A percentile compares a stretch with the other conserved stretches of the same genome.
phyloP scores from a whole-genome alignment of 1,284 basidiomycete species.

The Sporisorium exsertum region DNA sequence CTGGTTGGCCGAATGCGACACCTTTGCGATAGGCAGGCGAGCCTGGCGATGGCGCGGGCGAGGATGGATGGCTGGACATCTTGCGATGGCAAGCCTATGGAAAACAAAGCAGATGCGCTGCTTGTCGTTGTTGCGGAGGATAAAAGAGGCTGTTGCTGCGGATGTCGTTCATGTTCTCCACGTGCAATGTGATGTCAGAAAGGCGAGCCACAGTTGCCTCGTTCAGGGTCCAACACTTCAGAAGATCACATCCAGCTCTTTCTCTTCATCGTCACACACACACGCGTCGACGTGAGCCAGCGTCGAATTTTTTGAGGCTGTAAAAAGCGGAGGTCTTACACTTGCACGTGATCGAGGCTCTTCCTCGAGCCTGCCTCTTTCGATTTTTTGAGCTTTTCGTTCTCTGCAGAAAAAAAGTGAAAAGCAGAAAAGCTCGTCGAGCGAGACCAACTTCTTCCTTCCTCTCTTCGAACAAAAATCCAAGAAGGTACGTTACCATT shows the following conservation, averaged over 20 bases:
- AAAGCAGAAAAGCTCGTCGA: slow-evolving; percentile 27
- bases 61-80: slow-evolving; percentile 32
- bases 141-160: background rate
- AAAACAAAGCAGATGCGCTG: too few species aligned
- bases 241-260: slow-evolving; percentile 20
- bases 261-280: background rate
- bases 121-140: background rate
- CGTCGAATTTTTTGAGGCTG: background rate
- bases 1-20: slow-evolving; percentile 51
- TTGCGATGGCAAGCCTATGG: background rate
- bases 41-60: slow-evolving; percentile 31
- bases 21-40: slow-evolving; percentile 50
- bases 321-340: slow-evolving; percentile 15
- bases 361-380: slow-evolving; percentile 1
- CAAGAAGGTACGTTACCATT: slow-evolving; percentile 48
- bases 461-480: slow-evolving; percentile 57
- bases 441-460: slow-evolving; percentile 22
- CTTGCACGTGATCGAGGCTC: slow-evolving; percentile 8
- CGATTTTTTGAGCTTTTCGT: slow-evolving; percentile 1
- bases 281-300: background rate
- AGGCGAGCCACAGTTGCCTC: background rate
- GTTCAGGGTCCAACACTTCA: slow-evolving; percentile 26
- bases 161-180: background rate
- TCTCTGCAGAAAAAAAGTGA: slow-evolving; percentile 10
- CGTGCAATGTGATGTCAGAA: slow-evolving; percentile 20